A percentile compares a stretch with the other conserved stretches of the same genome.
phyloP scores from a whole-genome alignment of 768 basidiomycete genomes.

The Pholiota molesta region DNA sequence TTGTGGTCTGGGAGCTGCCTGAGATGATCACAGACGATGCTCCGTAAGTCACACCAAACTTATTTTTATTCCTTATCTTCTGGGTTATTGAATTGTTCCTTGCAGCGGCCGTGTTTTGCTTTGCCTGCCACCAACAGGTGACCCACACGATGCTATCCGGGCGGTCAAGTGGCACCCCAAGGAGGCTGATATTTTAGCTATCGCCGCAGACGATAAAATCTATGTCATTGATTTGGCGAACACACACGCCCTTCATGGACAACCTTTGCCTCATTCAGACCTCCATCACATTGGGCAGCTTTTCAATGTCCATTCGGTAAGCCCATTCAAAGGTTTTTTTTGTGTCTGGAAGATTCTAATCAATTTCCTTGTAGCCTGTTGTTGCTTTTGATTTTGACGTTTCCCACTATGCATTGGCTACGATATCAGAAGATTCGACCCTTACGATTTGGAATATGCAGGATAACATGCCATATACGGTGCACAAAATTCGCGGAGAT shows the following conservation, averaged over 20 bases:
- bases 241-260: constrained; percentile 60
- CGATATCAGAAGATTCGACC: constrained; percentile 82
- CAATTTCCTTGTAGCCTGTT: constrained; percentile 53
- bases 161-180: constrained; percentile 91
- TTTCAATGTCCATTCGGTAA: constrained; percentile 71
- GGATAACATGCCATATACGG: constrained; percentile 75
- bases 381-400: constrained; percentile 88
- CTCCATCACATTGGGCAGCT: constrained; percentile 69
- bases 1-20: constrained; percentile 88
- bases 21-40: constrained; percentile 85
- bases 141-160: constrained; percentile 67
- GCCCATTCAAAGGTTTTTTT: constrained; percentile 23
- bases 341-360: background rate
- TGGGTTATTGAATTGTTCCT: constrained; percentile 3
- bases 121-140: constrained; percentile 65
- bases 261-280: constrained; percentile 69
- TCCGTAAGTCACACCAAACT: constrained; percentile 54
- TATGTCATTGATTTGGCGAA: constrained; percentile 77
- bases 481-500: constrained; percentile 77
- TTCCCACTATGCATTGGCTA: constrained; percentile 73
- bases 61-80: constrained; percentile 7
- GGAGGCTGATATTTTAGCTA: constrained; percentile 76
- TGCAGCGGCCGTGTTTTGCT: constrained; percentile 67
- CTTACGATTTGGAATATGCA: constrained; percentile 83
- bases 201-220: constrained; percentile 78